Evolutionary conservation across 495 filamentous ascomycete genomes (phyloP).

Genomic region (Cercophora samala): DNA sequence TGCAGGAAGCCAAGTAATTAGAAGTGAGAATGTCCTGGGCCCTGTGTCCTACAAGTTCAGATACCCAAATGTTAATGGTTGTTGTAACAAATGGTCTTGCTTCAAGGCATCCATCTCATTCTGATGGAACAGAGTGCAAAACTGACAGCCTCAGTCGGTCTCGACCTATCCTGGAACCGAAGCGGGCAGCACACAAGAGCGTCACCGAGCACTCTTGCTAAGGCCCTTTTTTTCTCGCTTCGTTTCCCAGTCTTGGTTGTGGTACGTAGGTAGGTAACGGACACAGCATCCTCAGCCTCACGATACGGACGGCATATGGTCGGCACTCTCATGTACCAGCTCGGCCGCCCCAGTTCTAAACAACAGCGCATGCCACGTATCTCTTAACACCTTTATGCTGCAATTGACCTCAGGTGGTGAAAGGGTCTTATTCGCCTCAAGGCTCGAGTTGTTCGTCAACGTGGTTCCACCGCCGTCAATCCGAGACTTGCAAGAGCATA

Average conservation of each 20-base stretch:
- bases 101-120: not conserved
- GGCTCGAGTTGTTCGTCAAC: not conserved
- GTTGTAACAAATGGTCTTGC: not conserved
- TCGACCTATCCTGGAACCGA: too few species aligned
- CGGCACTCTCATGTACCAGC: too few species aligned
- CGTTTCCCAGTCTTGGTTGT: too few species aligned
- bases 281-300: too few species aligned
- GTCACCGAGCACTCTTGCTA: too few species aligned
- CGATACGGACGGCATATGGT: too few species aligned
- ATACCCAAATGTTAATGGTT: constrained; percentile 12
- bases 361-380: too few species aligned
- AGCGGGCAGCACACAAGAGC: too few species aligned
- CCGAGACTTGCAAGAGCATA: too few species aligned
- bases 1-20: constrained; percentile 22
- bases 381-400: not conserved
- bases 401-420: not conserved
- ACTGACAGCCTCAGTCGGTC: not conserved
- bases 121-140: not conserved
- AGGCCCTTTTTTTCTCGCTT: too few species aligned
- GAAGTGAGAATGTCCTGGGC: not conserved
- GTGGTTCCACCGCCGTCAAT: not conserved
- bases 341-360: too few species aligned
- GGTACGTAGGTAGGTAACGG: too few species aligned
- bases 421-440: not conserved
- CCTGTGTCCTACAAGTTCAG: not conserved